Evolutionary conservation across 2,329 filamentous ascomycete genomes (phyloP), one percentile per base, ranked within the genome.

Genomic region (Fusarium sp.): DNA sequence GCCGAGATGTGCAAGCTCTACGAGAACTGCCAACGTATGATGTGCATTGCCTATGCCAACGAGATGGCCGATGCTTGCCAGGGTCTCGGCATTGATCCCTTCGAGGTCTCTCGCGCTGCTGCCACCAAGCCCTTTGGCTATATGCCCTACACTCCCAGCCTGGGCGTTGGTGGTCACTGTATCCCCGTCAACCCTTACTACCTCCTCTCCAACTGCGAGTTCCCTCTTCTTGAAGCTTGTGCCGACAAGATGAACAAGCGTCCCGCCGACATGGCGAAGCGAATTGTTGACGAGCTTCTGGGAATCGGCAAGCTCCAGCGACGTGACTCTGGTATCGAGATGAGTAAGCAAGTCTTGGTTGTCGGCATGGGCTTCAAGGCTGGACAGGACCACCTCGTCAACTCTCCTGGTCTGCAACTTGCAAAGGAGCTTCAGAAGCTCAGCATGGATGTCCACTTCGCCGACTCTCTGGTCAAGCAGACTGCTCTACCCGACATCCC

Each of bases 1-100:
- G 85, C 85, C 3, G 85, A 87, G 73, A 86, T 87, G 84, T 84
- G 80, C 55, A 88, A 87, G 75, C 76, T 87, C 10, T 87, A 86
- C 68, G 85, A 87, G 66, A 88, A 87, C 72, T 87, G 85, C 68
- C 84, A 87, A 63, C 79, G 85, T 3, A 86, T 86, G 82, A 77
- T 86, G 28, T 80, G 80, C 57, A 85, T 86, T 31, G 84, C 85
- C 2, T 87, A 83, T 57, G 84, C 80, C 56, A 87, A 87, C 66
- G 85, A 87, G 66, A 86, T 87, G 82, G 83, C 84, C 2, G 83
- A 87, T 63, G 84, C 85, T 2, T 86, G 84, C 50, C 50, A 74
- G 5, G 63, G 74, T 0, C 78, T 82, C 26, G 79, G 74, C 20
- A 84, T 87, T 39, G 80, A 86, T 42, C 80, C 83, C 1, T 84